These are phyloP conservation scores for Chaetomium globosum DNA, from an alignment of 2,329 filamentous ascomycete genomes.

Conservation along the genomic window DNA sequence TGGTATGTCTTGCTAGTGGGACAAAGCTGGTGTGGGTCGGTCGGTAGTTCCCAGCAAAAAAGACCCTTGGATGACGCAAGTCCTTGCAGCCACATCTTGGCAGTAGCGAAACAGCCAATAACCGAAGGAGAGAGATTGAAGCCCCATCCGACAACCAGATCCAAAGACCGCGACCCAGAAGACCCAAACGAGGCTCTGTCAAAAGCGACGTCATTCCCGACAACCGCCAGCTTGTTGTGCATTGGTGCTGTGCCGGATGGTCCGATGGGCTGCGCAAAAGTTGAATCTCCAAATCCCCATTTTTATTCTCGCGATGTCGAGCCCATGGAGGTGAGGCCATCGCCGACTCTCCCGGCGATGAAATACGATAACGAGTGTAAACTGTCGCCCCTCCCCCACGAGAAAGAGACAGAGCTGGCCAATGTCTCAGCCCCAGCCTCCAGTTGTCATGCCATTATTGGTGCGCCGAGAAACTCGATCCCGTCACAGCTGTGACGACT, in stretches of 20 bases:
- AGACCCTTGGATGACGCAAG: slow-evolving; percentile 22
- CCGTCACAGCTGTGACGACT: background rate
- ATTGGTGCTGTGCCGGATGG: background rate
- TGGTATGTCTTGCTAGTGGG: slow-evolving; percentile 3
- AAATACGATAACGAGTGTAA: background rate
- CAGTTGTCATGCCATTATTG: slow-evolving; percentile 29
- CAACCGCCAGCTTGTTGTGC: background rate
- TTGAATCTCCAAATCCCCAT: too few species aligned
- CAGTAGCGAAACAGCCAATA: background rate
- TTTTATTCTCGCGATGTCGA: background rate
- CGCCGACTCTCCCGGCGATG: background rate
- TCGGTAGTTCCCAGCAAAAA: background rate
- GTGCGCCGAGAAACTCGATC: background rate
- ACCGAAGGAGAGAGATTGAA: too few species aligned
- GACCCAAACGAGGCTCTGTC: background rate
- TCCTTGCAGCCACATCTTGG: background rate
- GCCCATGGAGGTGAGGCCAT: background rate
- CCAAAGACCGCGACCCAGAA: background rate
- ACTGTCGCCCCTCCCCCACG: background rate
- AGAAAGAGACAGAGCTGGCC: background rate
- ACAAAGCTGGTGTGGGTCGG: slow-evolving; percentile 23
- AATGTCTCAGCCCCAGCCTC: slow-evolving; percentile 19
- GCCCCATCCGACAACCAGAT: background rate
- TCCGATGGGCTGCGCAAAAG: too few species aligned
- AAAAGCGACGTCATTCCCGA: slow-evolving; percentile 2